These are phyloP conservation scores for Mycena polygramma DNA, from an alignment of 768 basidiomycete species.

Conservation along the genomic window DNA sequence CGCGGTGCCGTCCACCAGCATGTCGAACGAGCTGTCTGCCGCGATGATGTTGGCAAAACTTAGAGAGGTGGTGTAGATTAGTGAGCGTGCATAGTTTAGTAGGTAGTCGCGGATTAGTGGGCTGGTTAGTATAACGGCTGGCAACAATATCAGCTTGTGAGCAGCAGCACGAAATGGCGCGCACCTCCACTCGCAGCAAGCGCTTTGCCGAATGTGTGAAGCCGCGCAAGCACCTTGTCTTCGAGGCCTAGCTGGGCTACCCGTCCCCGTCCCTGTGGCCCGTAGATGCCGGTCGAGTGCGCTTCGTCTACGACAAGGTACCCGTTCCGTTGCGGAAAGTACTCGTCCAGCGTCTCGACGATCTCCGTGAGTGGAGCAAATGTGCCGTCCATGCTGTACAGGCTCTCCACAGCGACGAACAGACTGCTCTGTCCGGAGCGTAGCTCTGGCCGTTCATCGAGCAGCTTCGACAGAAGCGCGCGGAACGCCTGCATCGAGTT, in stretches of 20 bases:
- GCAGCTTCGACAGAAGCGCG: slow-evolving; percentile 56
- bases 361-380: slow-evolving; percentile 81
- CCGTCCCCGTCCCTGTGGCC: slow-evolving; percentile 80
- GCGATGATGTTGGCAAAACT: slow-evolving; percentile 83
- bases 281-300: slow-evolving; percentile 93
- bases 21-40: slow-evolving; percentile 82
- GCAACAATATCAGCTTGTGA: neutral
- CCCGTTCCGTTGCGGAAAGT: slow-evolving; percentile 73
- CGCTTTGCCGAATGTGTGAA: slow-evolving; percentile 96
- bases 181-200: slow-evolving; percentile 87
- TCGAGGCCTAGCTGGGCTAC: slow-evolving; percentile 80
- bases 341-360: slow-evolving; percentile 69
- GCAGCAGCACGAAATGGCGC: slow-evolving; percentile 45
- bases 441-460: slow-evolving; percentile 52
- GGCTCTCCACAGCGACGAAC: slow-evolving; percentile 88
- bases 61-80: slow-evolving; percentile 93
- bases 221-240: slow-evolving; percentile 76
- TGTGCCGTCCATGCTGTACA: slow-evolving; percentile 98
- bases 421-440: slow-evolving; percentile 59
- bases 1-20: slow-evolving; percentile 78
- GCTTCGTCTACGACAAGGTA: slow-evolving; percentile 93
- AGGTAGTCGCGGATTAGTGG: slow-evolving; percentile 84
- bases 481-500: slow-evolving; percentile 73
- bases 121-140: slow-evolving; percentile 83
- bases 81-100: slow-evolving; percentile 90